Evolutionary conservation across 257 asterid genomes (phyloP).

Genomic region (Nicotiana paniculata): DNA sequence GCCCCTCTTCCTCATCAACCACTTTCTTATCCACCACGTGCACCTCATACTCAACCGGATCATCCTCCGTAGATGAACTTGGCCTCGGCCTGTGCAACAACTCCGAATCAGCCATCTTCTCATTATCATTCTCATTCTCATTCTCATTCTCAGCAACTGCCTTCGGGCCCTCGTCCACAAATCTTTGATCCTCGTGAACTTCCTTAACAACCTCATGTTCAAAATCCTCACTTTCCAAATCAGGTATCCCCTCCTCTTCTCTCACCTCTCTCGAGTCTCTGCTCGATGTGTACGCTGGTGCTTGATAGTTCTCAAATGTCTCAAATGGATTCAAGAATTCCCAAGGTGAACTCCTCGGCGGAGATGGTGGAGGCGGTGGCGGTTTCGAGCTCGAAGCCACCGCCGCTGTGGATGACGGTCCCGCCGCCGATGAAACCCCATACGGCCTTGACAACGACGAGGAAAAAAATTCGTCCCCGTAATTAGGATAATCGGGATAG

Average conservation of each 20-base stretch:
- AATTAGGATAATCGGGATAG: slow-evolving; percentile 41
- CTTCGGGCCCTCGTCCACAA: slow-evolving; percentile 40
- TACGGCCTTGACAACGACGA: slow-evolving; percentile 6
- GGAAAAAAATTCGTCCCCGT: slow-evolving; percentile 24
- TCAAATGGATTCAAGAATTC: slow-evolving; percentile 88
- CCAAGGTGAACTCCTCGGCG: slow-evolving; percentile 76
- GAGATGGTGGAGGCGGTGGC: slow-evolving; percentile 77
- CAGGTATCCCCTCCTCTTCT: slow-evolving; percentile 99
- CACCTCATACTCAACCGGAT: slow-evolving; percentile 73
- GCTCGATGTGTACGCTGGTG: slow-evolving; percentile 61
- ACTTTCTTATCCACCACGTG: slow-evolving; percentile 84
- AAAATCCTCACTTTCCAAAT: slow-evolving; percentile 81
- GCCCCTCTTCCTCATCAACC: slow-evolving; percentile 47
- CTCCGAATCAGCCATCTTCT: slow-evolving; percentile 38
- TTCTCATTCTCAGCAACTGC: slow-evolving; percentile 16
- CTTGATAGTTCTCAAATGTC: slow-evolving; percentile 57
- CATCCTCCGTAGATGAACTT: slow-evolving; percentile 43
- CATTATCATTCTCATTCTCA: slow-evolving; percentile 18
- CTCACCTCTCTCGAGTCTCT: slow-evolving; percentile 76
- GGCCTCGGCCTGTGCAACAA: slow-evolving; percentile 41
- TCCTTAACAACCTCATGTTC: slow-evolving; percentile 69
- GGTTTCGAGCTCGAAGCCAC: slow-evolving; percentile 34
- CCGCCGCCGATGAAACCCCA: neutral
- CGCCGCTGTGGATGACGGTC: neutral
- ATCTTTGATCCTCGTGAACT: slow-evolving; percentile 71